Evolutionary conservation across 768 basidiomycete species (phyloP).

Genomic region (Pisolithus orientalis): DNA sequence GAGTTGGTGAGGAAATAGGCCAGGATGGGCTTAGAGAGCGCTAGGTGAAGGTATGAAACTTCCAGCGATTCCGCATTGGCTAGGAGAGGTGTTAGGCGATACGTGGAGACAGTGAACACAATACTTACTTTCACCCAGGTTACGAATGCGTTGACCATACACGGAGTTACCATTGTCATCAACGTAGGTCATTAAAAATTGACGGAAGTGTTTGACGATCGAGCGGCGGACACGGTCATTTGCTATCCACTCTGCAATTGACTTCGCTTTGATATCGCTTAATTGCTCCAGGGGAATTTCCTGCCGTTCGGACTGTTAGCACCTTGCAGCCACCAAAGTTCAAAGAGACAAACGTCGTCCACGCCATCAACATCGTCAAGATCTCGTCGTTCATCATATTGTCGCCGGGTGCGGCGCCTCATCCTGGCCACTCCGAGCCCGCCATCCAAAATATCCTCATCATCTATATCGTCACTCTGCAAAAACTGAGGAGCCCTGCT

Average conservation of each 20-base stretch:
- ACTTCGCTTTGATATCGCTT: constrained; percentile 96
- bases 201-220: constrained; percentile 87
- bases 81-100: constrained; percentile 26
- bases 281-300: constrained; percentile 94
- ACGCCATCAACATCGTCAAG: constrained; percentile 86
- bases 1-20: constrained; percentile 98
- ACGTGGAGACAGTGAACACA: constrained; percentile 4
- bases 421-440: constrained; percentile 64
- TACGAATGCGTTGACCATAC: constrained; percentile 89
- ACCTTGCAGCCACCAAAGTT: background rate
- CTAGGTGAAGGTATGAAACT: constrained; percentile 94
- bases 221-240: constrained; percentile 86
- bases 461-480: constrained; percentile 74
- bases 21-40: constrained; percentile 86
- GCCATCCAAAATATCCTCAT: constrained; percentile 64
- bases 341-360: constrained; percentile 60
- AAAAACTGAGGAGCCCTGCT: constrained; percentile 85
- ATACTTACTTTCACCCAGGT: constrained; percentile 85
- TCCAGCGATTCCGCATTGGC: constrained; percentile 97
- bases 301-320: constrained; percentile 34
- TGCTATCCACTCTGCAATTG: constrained; percentile 96
- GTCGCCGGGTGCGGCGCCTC: constrained; percentile 76
- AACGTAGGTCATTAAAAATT: constrained; percentile 93
- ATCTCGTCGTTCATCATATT: constrained; percentile 91
- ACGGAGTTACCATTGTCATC: constrained; percentile 90